Conservation (phyloP, 306 rosid genomes). For the Glycine tomentella region DNA sequence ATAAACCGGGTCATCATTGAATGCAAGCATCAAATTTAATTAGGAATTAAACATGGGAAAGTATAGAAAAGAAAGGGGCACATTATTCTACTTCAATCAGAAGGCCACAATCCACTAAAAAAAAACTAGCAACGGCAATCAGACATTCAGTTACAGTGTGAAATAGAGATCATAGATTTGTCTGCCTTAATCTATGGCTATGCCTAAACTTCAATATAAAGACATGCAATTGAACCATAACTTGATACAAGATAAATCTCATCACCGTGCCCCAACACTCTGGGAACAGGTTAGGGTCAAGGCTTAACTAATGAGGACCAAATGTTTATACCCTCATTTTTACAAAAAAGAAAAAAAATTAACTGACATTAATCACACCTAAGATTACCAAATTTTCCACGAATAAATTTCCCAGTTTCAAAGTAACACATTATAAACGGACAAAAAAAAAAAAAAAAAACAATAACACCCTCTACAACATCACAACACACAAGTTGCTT, state of each 20-base stretch:
- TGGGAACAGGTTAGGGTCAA: conserved; percentile 1
- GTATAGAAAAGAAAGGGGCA: conserved; percentile 5
- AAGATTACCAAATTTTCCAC: neutral
- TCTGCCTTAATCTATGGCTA: conserved; percentile 8
- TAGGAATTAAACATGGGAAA: neutral
- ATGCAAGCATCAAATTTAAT: neutral
- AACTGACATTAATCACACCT: neutral
- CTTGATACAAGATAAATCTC: conserved; percentile 5
- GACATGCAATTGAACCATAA: neutral
- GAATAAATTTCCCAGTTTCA: conserved; percentile 3
- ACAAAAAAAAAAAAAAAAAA: neutral
- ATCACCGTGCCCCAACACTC: conserved; percentile 5
- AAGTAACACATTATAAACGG: neutral
- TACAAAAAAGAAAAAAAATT: neutral
- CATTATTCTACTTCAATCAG: conserved; percentile 6
- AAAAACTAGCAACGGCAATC: neutral
- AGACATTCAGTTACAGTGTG: neutral
- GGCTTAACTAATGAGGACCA: neutral
- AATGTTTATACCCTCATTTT: neutral
- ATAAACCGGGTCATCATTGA: neutral
- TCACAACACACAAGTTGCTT: no score
- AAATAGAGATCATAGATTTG: neutral
- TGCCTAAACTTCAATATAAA: neutral
- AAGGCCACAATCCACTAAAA: neutral
- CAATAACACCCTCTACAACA: neutral